Evolutionary conservation across 768 basidiomycete genomes (phyloP).

Genomic region (Rhizopogon vulgaris): DNA sequence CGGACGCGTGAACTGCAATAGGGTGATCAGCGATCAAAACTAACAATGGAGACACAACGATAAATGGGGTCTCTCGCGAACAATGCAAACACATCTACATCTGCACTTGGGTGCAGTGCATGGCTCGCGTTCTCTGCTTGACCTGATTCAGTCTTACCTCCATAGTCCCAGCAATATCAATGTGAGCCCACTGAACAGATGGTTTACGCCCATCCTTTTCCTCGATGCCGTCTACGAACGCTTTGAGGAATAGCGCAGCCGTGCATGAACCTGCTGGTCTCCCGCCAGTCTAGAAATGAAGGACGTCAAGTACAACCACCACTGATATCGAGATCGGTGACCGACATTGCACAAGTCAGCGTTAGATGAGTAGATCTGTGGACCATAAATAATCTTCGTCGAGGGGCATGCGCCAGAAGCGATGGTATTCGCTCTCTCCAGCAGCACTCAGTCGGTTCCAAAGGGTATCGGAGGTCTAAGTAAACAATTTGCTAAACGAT

Average conservation of each 20-base stretch:
- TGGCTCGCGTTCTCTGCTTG: no score
- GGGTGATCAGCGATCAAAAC: not conserved
- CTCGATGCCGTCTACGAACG: conserved; percentile 73
- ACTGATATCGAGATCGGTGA: not conserved
- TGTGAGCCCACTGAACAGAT: conserved; percentile 73
- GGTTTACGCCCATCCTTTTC: conserved; percentile 46
- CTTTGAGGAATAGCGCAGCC: conserved; percentile 82
- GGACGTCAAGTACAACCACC: not conserved
- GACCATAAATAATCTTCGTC: conserved; percentile 72
- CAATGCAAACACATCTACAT: not conserved
- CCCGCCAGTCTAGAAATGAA: conserved; percentile 57
- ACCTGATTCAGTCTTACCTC: conserved; percentile 37
- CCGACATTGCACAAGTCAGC: conserved; percentile 69
- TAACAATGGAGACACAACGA: not conserved
- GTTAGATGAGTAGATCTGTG: conserved; percentile 71
- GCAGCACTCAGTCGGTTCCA: conserved; percentile 67
- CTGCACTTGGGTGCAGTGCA: no score
- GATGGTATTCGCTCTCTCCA: conserved; percentile 70
- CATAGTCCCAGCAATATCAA: conserved; percentile 73
- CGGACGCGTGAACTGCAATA: conserved; percentile 40
- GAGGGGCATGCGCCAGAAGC: conserved; percentile 88
- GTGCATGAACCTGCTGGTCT: conserved; percentile 66
- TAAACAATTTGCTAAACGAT: not conserved
- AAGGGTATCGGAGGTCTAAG: conserved; percentile 64
- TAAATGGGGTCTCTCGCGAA: not conserved